phyloP scores from a whole-genome alignment of 257 asterid species.

The Solanum sejunctum region DNA sequence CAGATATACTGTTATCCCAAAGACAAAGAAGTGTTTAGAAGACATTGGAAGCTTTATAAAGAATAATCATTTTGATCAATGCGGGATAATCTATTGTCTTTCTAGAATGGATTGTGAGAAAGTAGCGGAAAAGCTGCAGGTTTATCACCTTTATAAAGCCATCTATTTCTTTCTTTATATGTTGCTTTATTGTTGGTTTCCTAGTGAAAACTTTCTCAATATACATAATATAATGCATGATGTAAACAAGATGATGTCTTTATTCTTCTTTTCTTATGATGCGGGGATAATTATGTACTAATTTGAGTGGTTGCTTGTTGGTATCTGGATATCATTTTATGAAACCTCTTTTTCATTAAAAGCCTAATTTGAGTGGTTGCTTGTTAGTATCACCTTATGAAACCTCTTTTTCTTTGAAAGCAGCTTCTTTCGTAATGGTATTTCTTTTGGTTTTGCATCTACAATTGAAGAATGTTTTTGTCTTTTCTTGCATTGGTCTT shows the following conservation, averaged over 20 bases:
- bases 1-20: constrained; percentile 89
- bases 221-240: background rate
- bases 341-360: background rate
- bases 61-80: constrained; percentile 76
- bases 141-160: constrained; percentile 12
- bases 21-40: constrained; percentile 86
- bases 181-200: background rate
- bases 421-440: background rate
- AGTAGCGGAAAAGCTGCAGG: constrained; percentile 87
- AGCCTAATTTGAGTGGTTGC: background rate
- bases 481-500: background rate
- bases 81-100: constrained; percentile 92
- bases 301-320: background rate
- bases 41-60: constrained; percentile 70
- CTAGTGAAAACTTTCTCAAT: background rate
- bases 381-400: background rate
- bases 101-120: constrained; percentile 96
- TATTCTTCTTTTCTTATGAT: background rate
- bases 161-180: background rate
- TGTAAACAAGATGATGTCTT: background rate
- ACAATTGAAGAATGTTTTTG: background rate
- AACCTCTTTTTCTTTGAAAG: background rate
- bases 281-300: background rate
- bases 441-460: background rate
- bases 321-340: background rate